A percentile compares a stretch with the other conserved stretches of the same genome.
These are phyloP conservation scores for Boletus speciosus DNA, from an alignment of 768 basidiomycete species.

Conservation along the genomic window DNA sequence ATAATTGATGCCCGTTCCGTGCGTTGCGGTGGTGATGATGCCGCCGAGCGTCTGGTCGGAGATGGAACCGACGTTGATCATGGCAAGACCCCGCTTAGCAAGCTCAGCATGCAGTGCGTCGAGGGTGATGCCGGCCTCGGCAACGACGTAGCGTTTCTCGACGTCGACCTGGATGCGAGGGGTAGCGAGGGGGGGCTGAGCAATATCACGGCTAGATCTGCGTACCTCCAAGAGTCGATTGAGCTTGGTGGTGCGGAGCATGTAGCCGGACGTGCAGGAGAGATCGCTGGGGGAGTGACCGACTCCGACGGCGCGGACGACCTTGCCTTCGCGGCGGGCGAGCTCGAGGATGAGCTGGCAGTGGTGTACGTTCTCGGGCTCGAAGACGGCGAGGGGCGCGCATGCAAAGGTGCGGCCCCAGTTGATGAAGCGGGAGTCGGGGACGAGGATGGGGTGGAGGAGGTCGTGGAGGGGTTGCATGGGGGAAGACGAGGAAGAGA, in stretches of 20 bases:
- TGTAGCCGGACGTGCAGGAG: slow-evolving; percentile 83
- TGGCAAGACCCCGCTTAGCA: slow-evolving; percentile 64
- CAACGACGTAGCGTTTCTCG: slow-evolving; percentile 63
- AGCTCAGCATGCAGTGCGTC: slow-evolving; percentile 69
- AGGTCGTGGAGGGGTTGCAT: slow-evolving; percentile 27
- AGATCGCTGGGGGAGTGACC: slow-evolving; percentile 95
- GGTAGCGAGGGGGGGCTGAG: no score
- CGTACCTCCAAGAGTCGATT: slow-evolving; percentile 75
- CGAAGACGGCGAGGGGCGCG: slow-evolving; percentile 66
- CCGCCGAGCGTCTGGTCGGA: slow-evolving; percentile 95
- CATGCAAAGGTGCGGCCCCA: slow-evolving; percentile 85
- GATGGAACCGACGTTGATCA: slow-evolving; percentile 93
- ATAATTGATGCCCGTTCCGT: slow-evolving; percentile 82
- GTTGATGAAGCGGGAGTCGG: slow-evolving; percentile 60
- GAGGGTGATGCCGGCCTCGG: slow-evolving; percentile 77
- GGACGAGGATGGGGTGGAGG: slow-evolving; percentile 13
- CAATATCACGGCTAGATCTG: slow-evolving; percentile 3
- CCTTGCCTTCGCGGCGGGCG: slow-evolving; percentile 66
- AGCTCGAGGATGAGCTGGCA: slow-evolving; percentile 77
- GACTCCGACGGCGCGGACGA: slow-evolving; percentile 79
- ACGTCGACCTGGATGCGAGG: slow-evolving; percentile 54
- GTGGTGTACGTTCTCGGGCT: slow-evolving; percentile 65
- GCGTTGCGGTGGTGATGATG: slow-evolving; percentile 89
- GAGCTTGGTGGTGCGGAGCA: slow-evolving; percentile 76
- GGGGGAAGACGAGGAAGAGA: background rate